Evolutionary conservation across 2,329 filamentous ascomycete species (phyloP).

Genomic region (Colletotrichum cuscutae): DNA sequence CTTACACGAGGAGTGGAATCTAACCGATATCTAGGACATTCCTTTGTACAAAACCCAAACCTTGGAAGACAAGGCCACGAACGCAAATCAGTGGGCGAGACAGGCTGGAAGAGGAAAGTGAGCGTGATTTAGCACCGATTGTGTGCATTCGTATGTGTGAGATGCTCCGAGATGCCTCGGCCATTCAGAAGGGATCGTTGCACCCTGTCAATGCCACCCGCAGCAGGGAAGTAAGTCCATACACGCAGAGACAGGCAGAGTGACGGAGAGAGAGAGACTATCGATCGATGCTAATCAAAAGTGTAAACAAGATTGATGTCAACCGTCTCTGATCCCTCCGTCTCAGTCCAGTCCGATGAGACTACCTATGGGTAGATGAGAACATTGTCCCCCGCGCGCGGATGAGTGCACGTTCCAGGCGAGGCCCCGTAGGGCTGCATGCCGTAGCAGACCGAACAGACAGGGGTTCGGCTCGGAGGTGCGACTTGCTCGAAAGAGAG

Average conservation of each 20-base stretch:
- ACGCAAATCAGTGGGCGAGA: constrained; percentile 11
- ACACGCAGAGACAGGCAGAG: too few species aligned
- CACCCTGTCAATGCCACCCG: neutral
- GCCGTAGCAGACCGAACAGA: constrained; percentile 29
- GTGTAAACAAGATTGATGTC: constrained; percentile 1
- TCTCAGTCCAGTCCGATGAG: neutral
- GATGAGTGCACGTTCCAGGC: constrained; percentile 16
- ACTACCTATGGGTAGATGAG: too few species aligned
- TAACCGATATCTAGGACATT: constrained; percentile 17
- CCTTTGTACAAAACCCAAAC: neutral
- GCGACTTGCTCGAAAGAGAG: too few species aligned
- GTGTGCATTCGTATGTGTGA: constrained; percentile 4
- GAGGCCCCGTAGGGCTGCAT: constrained; percentile 33
- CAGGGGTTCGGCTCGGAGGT: constrained; percentile 30
- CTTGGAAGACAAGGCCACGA: neutral
- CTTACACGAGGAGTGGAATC: constrained; percentile 15
- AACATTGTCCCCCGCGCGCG: neutral
- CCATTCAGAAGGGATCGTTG: neutral
- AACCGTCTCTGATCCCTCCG: constrained; percentile 18
- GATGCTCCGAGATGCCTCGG: constrained; percentile 1
- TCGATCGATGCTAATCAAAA: constrained; percentile 9
- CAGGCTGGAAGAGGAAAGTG: constrained; percentile 18
- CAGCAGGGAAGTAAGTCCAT: too few species aligned
- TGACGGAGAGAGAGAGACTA: neutral
- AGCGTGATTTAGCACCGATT: neutral